Evolutionary conservation across 352 stramenopile species (phyloP), one percentile per base, ranked within the genome.

Genomic region (Phytophthora colocasiae): DNA sequence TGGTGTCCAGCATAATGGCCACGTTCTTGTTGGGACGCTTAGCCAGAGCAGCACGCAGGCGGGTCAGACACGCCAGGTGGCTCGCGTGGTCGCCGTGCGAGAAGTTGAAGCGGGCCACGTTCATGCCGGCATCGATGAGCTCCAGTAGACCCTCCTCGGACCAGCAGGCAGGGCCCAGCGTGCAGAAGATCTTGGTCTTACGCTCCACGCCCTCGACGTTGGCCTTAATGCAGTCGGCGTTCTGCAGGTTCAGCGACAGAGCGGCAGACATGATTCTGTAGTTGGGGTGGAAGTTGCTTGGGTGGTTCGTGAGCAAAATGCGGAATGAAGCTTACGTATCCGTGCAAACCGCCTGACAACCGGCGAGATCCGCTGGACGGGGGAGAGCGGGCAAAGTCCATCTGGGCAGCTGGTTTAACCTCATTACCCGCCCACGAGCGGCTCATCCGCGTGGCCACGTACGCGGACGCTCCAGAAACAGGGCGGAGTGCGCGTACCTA

Each of bases 41-140:
- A 31, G 80, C 82, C 17, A 92, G 69, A 12, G 83, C 85, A 17
- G 66, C 75, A 24, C 83, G 85, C 26, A 93, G 76, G 57, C 80
- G 79, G 53, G 56, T 80, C 45, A 93, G 71, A 26, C 75, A 87
- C 51, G 88, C 76, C 51, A 71, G 63, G 71, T 94, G 85, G 44
- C 63, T 95, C 60, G 97, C 93, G 62, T 97, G 94, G 51, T 98
- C 98, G 41, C 97, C 98, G 80, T 99, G 98, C 41, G 95, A 99
- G 78, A 99, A 99, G 80, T 99, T 99, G 58, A 99, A 87, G 45
- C 98, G 89, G 73, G 98, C 98, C 14, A 99, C 88, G 65, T 96
- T 97, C 94, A 99, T 98, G 65, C 97, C 97, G 52, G 79, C 81
- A 69, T 93, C 85, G 53, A 93, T 88, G 38, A 93, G 76, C 49